A percentile compares a stretch with the other conserved stretches of the same genome.
Conservation (phyloP, 306 rosid genomes). For the Canavalia gladiata region DNA sequence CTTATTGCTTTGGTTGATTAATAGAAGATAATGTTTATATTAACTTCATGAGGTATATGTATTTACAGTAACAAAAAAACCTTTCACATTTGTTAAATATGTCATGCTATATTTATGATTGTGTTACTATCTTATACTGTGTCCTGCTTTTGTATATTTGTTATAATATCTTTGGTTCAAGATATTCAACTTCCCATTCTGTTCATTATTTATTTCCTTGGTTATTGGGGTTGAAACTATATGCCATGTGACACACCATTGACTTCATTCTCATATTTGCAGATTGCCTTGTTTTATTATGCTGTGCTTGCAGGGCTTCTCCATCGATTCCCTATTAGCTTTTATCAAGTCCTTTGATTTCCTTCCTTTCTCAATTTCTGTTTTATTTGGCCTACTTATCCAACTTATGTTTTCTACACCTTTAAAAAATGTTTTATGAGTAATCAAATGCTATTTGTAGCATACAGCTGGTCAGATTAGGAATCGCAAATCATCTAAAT, state of each 20-base stretch:
- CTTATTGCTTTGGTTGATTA: slow-evolving; percentile 10
- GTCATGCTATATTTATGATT: not conserved
- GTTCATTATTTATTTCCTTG: not conserved
- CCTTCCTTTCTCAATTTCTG: slow-evolving; percentile 22
- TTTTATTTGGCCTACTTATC: slow-evolving; percentile 6
- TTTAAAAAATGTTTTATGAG: slow-evolving; percentile 50
- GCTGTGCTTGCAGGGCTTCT: slow-evolving; percentile 92
- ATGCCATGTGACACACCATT: slow-evolving; percentile 32
- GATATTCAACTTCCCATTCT: slow-evolving; percentile 23
- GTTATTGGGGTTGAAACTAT: not conserved
- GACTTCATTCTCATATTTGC: slow-evolving; percentile 52
- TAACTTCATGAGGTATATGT: slow-evolving; percentile 31
- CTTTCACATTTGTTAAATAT: slow-evolving; percentile 37
- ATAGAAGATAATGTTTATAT: slow-evolving; percentile 19
- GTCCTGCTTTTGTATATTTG: slow-evolving; percentile 37
- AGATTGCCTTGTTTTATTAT: slow-evolving; percentile 92
- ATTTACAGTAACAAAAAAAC: not conserved
- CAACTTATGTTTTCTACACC: slow-evolving; percentile 28
- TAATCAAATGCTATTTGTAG: slow-evolving; percentile 63
- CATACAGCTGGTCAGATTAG: slow-evolving; percentile 91
- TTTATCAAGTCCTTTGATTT: slow-evolving; percentile 73
- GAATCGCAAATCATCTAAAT: slow-evolving; percentile 69
- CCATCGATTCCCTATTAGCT: slow-evolving; percentile 84
- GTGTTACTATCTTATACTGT: not conserved
- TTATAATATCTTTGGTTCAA: slow-evolving; percentile 27